These are phyloP conservation scores for Mucor plumbeus DNA, from an alignment of 371 early-diverging fungal genomes.

Conservation along the genomic window DNA sequence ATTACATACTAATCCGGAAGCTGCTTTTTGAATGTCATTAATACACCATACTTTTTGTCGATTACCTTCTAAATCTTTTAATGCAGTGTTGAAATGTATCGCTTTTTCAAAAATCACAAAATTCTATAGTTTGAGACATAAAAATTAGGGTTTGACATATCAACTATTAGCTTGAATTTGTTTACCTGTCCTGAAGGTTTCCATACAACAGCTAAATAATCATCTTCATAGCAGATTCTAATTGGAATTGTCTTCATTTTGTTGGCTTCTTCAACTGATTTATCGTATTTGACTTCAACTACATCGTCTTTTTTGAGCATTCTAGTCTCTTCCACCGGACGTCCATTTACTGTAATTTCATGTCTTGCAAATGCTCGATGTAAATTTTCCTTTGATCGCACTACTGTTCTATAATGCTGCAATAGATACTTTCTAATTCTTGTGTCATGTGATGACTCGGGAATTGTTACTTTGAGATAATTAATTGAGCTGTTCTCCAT, in stretches of 20 bases:
- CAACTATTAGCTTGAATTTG: background rate
- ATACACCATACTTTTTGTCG: slow-evolving; percentile 37
- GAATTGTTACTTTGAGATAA: slow-evolving; percentile 19
- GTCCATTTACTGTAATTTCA: slow-evolving; percentile 57
- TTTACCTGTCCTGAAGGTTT: slow-evolving; percentile 61
- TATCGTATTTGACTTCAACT: slow-evolving; percentile 50
- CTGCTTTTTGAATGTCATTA: slow-evolving; percentile 55
- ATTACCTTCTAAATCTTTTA: slow-evolving; percentile 28
- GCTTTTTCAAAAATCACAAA: slow-evolving; percentile 37
- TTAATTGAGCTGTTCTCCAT: background rate
- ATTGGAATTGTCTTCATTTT: slow-evolving; percentile 40
- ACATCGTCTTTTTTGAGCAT: slow-evolving; percentile 44
- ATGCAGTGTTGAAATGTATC: slow-evolving; percentile 23
- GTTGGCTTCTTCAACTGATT: slow-evolving; percentile 39
- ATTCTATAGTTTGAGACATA: slow-evolving; percentile 16
- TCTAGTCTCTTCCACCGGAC: slow-evolving; percentile 48
- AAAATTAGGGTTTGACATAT: slow-evolving; percentile 25
- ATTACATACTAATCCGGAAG: slow-evolving; percentile 55
- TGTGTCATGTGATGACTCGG: slow-evolving; percentile 12
- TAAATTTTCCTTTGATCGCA: slow-evolving; percentile 41
- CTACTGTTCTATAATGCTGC: slow-evolving; percentile 32
- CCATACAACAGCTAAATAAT: slow-evolving; percentile 56
- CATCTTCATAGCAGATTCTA: slow-evolving; percentile 51
- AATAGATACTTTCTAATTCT: slow-evolving; percentile 37
- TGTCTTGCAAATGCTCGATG: slow-evolving; percentile 41